Percentiles rank a stretch among this genome's conserved stretches.
Conservation (phyloP, 441 rosid species). For the Jatropha podagrica region DNA sequence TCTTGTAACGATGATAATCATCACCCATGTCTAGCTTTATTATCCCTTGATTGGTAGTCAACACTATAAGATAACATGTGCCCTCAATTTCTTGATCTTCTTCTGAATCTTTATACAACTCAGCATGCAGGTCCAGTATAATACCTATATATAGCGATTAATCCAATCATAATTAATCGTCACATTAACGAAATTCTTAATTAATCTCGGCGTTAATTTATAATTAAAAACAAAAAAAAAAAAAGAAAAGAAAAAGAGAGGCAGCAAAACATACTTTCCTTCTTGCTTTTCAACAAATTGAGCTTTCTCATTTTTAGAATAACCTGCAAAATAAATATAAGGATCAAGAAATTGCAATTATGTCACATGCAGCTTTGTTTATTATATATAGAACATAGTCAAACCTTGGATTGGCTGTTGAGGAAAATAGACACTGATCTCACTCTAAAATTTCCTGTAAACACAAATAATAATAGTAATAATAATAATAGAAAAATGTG, state of each 20-base stretch:
- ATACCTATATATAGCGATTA: constrained; percentile 39
- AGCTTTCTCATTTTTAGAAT: constrained; percentile 59
- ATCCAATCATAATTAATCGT: neutral
- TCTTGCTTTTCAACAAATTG: constrained; percentile 64
- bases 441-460: constrained; percentile 63
- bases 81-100: constrained; percentile 36
- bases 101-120: constrained; percentile 58
- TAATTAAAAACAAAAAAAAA: neutral
- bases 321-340: constrained; percentile 44
- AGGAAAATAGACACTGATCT: constrained; percentile 60
- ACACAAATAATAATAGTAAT: neutral
- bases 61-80: constrained; percentile 64
- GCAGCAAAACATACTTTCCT: constrained; percentile 47
- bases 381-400: neutral
- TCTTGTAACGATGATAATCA: constrained; percentile 61
- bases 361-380: neutral
- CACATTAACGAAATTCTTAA: neutral
- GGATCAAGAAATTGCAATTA: neutral
- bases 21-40: constrained; percentile 82
- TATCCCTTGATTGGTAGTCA: constrained; percentile 57
- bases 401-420: constrained; percentile 63
- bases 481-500: neutral
- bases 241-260: neutral
- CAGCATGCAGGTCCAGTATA: constrained; percentile 67
- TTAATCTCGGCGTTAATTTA: neutral